These are phyloP conservation scores for Acer saccharum DNA, from an alignment of 345 rosid genomes.

Conservation along the genomic window DNA sequence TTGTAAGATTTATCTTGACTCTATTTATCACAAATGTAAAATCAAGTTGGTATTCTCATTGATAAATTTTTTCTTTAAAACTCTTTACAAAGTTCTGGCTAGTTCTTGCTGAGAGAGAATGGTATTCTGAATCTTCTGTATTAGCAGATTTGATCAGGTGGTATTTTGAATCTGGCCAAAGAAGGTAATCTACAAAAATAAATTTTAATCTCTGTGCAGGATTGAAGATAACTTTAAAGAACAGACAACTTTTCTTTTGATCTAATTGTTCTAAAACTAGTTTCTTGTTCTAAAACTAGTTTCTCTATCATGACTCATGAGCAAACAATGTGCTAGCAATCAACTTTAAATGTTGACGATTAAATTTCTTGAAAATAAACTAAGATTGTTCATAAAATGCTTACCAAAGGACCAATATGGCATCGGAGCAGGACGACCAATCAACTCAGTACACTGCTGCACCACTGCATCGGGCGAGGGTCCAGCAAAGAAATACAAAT, in stretches of 20 bases:
- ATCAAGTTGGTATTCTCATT: too few species aligned
- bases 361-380: neutral
- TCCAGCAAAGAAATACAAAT: conserved; percentile 44
- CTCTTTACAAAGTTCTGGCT: neutral
- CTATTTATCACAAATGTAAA: too few species aligned
- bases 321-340: neutral
- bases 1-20: neutral
- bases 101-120: too few species aligned
- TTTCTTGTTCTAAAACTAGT: too few species aligned
- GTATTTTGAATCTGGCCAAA: too few species aligned
- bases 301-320: neutral
- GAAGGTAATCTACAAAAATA: too few species aligned
- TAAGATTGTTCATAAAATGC: neutral
- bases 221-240: too few species aligned
- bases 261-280: too few species aligned
- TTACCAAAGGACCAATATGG: conserved; percentile 56
- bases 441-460: conserved; percentile 48
- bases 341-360: neutral
- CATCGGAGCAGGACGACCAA: conserved; percentile 54
- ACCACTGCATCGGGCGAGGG: conserved; percentile 39
- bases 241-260: too few species aligned
- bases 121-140: conserved; percentile 13
- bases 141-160: too few species aligned
- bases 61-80: too few species aligned
- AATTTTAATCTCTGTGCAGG: too few species aligned